These are phyloP conservation scores for Paulownia fortunei DNA, from an alignment of 257 asterid genomes.

Conservation along the genomic window DNA sequence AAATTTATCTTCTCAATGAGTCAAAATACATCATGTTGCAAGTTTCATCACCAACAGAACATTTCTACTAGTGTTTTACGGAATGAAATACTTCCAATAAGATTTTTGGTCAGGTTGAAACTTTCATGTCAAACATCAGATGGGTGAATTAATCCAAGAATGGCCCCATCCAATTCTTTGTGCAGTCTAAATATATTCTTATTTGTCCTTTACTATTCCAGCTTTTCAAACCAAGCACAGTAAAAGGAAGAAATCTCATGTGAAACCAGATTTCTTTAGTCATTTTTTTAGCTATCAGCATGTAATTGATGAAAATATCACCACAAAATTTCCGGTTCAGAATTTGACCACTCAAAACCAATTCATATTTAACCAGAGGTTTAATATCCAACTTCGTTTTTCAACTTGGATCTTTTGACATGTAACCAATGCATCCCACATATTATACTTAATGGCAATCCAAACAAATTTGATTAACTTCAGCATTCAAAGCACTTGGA, in stretches of 20 bases:
- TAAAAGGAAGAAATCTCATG: background rate
- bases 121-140: background rate
- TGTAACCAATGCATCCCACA: too few species aligned
- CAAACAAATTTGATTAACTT: background rate
- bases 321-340: background rate
- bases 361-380: background rate
- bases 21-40: background rate
- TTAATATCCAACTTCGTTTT: background rate
- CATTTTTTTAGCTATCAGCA: background rate
- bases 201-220: background rate
- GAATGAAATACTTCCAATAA: background rate
- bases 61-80: background rate
- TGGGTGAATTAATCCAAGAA: background rate
- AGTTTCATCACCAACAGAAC: background rate
- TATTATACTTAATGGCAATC: constrained; percentile 1
- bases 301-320: background rate
- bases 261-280: background rate
- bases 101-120: background rate
- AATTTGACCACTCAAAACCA: background rate
- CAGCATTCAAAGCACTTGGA: constrained; percentile 1
- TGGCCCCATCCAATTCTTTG: background rate
- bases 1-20: background rate
- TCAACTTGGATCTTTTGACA: background rate
- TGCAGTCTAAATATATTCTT: background rate
- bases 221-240: background rate